Base-by-base conservation (phyloP, 2,329 filamentous ascomycete species). In the Colletotrichum phormii region DNA sequence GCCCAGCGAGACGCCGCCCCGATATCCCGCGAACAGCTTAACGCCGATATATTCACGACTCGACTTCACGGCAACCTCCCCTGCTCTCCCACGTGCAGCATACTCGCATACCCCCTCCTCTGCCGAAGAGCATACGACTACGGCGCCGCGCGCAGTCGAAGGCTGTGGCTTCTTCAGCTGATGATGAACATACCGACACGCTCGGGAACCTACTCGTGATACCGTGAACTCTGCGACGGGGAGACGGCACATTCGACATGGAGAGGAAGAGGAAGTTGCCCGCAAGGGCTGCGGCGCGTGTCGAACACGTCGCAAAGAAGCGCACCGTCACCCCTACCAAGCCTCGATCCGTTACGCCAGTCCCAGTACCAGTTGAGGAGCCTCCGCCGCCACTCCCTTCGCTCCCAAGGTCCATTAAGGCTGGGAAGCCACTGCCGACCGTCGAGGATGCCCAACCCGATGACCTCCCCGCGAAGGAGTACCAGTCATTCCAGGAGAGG, bases 401-500 rank as follows among this genome's bases (percentile, higher is more conserved):
- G 67, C 78, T 95, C 67, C 93, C 93, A 31, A 90, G 86, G 74
- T 90, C 89, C 58, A 83, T 95, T 46, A 84, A 88, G 76, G 82
- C 92, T 2, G 91, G 91, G 61, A 90, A 92, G 77, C 91, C 93
- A 18, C 83, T 96, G 37, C 94, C 94, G 2, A 94, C 91, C 0
- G 87, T 95, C 15, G 88, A 92, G 76, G 87, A 89, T 61, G 86
- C 91, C 18, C 94, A 97, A 79, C 83, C 90, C 0, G 87, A 89
- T 8, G 87, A 91, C 74, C 84, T 95, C 7, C 84, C 91, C 0
- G 79, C 83, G 5, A 89, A 88, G 75, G 92, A 95, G 15, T 96
- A 92, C 78, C 94, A 95, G 82, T 90, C 90, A 29, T 87, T 95
- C 53, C 89, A 91, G 69, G 92, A 95, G 80, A 95, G 92, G 92